Base-by-base conservation (phyloP, 192 early-diverging fungal genomes). In the Coemansia sp. region DNA sequence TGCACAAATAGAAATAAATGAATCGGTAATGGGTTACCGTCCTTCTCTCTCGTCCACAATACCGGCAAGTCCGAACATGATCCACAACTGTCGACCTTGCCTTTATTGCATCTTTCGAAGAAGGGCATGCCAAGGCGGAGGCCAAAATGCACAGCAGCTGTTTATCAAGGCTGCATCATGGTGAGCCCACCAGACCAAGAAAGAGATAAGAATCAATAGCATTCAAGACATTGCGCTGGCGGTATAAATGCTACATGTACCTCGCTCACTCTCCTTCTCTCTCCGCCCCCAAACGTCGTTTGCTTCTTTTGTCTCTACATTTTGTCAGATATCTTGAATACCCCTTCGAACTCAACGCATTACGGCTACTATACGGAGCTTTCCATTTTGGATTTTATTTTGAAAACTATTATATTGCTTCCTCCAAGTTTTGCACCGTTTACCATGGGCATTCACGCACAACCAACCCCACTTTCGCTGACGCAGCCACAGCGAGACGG, bases 391-490 rank as follows among this genome's bases (percentile, higher is more conserved):
- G 6, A 11, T 50, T 50, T 50, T 17, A 11, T 22, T 20, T 20
- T 20, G 20, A 20, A 32, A 32, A 32, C 32, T 32, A 32, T 32
- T 4, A 32, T 32, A 32, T 32, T 32, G 2, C 4, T 32, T 4
- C 0, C 32, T 2, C 32, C 2, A 1, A 32, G 1, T 32, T 32
- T 32, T 32, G 32, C 32, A 32, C 32, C 2, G 32, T 48, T n/a
- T 48, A 48, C 46, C 57, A 59, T 59, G 57, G 57, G 39, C 2
- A 41, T 41, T 16, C 57, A 59, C 39, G 17, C 38, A 17, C 57
- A 59, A n/a, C 5, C 57, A 16, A 41, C 10, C 37, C 16, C 16
- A 10, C 14, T 59, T 8, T 41, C 14, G 5, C 16, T 14, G 3
- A 9, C 13, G 38, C 57, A 59, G 38, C n/a, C 57, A 22, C 14